Conservation (phyloP, 2,329 filamentous ascomycete species). For the Fusarium nisikadoi region DNA sequence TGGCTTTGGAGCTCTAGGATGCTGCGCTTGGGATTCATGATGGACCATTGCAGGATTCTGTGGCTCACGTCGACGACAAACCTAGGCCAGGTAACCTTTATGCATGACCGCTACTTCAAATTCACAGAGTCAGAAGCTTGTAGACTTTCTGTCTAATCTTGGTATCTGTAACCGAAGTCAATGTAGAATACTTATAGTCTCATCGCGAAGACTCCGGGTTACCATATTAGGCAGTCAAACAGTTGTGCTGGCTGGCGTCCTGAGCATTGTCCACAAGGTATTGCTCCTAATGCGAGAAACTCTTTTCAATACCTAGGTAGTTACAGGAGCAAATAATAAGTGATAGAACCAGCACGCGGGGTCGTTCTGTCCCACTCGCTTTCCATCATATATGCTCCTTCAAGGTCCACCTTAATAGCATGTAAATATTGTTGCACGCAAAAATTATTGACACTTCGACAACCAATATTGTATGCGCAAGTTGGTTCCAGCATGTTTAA, state of each 20-base stretch:
- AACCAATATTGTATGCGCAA: background rate
- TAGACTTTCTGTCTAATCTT: background rate
- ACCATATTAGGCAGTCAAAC: conserved; percentile 26
- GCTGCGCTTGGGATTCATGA: background rate
- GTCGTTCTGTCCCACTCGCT: background rate
- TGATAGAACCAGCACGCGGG: background rate
- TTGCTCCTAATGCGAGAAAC: background rate
- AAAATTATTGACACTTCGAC: background rate
- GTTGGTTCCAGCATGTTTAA: conserved; percentile 12
- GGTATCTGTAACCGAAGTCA: background rate
- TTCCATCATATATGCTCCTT: background rate
- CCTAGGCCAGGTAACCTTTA: too few relatives aligned
- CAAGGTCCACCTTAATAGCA: background rate
- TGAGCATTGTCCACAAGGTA: background rate
- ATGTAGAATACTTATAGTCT: background rate
- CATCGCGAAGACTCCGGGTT: conserved; percentile 20
- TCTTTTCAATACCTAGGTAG: background rate
- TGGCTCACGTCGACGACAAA: background rate
- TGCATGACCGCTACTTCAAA: background rate
- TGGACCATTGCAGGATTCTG: background rate
- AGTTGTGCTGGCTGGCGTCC: background rate
- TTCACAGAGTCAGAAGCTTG: conserved; percentile 4
- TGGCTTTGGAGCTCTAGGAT: background rate
- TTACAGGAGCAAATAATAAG: background rate
- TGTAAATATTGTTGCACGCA: background rate